Evolutionary conservation across 495 filamentous ascomycete species (phyloP), one percentile per base, ranked within the genome.

Genomic region (Sphaerosporella brunnea): DNA sequence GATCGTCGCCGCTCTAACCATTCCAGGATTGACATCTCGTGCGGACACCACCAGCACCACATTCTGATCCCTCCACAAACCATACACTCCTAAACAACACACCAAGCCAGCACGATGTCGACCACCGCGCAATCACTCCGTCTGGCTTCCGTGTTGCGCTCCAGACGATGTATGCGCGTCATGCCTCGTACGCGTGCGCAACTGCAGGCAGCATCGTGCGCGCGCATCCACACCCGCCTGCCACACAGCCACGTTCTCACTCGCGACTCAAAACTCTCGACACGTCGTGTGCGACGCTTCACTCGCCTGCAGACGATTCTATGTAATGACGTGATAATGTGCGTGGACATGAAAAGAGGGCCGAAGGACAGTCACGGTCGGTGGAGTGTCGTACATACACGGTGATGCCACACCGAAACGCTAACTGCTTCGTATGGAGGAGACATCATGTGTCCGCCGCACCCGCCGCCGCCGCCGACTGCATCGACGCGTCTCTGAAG

Each of bases 321-420:
- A n/a, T n/a, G n/a, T 19, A 73, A 75, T 49, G 84, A 93, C 61
- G 67, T 90, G 25, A 76, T 96, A 48, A 84, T 86, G 73, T 85
- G 82, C 0, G 66, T 95, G 23, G 83, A 95, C 47, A 69, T 84
- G 57, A 74, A 71, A n/a, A n/a, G n/a, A 45, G 75, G 74, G 11
- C 78, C 73, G 0, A 80, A 73, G n/a, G n/a, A n/a, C n/a, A n/a
- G n/a, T n/a, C n/a, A n/a, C n/a, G n/a, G n/a, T n/a, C n/a, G 0
- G 68, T 96, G 11, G 90, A 92, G 3, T 96, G 87, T 60, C 78
- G 82, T 19, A 93, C 88, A 62, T 97, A 88, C 62, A 68, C 79
- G 18, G 78, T 77, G 2, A 63, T 72, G n/a, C n/a, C n/a, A n/a
- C 35, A 77, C 93, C 26, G 78, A 84, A 59, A 78, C 67, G 39